Base-by-base conservation (phyloP, 2,329 filamentous ascomycete genomes). In the Ambrosiella cleistominuta region DNA sequence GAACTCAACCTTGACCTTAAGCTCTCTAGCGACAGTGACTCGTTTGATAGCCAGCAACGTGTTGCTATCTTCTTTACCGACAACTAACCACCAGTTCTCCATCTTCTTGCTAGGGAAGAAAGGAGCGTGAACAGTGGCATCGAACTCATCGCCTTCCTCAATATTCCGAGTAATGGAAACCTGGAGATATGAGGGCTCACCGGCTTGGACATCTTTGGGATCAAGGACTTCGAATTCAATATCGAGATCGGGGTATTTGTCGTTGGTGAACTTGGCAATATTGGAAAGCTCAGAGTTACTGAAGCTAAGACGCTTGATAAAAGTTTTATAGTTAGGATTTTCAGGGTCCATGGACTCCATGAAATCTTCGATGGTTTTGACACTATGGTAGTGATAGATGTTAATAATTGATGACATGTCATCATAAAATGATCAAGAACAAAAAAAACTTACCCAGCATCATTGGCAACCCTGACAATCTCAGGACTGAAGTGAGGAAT, bases 311-410 rank as follows among this genome's bases (percentile, higher is more conserved):
- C 82, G 80, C 67, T 88, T 83, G 63, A 97, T 78, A 38, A 98
- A 76, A 38, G 79, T 77, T 52, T 78, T 77, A 68, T 95, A 91
- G 62, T 95, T 78, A 45, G 85, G 74, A 69, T 96, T 95, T 1
- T 88, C 85, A 1, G 91, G 90, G 68, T 95, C 93, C 91, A 98
- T 98, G 62, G 88, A 86, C 64, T 97, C 91, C 86, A 97, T 96
- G 73, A 98, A 97, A 67, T 95, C 90, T 66, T 95, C 91, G 63
- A 98, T 84, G 65, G 97, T 91, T 65, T 88, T 90, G 74, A 98
- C 85, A 62, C 82, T 87, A 66, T 61, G 62, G 51, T 3, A 49
- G 19, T 47, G 3, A 42, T 42, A 3, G 19, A 47, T 47, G n/a
- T 7, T 68, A 74, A 71, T 59, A 62, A 59, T 42, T 45, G 19